phyloP scores from a whole-genome alignment of 495 filamentous ascomycete species.

The Penicillium waksmanii region DNA sequence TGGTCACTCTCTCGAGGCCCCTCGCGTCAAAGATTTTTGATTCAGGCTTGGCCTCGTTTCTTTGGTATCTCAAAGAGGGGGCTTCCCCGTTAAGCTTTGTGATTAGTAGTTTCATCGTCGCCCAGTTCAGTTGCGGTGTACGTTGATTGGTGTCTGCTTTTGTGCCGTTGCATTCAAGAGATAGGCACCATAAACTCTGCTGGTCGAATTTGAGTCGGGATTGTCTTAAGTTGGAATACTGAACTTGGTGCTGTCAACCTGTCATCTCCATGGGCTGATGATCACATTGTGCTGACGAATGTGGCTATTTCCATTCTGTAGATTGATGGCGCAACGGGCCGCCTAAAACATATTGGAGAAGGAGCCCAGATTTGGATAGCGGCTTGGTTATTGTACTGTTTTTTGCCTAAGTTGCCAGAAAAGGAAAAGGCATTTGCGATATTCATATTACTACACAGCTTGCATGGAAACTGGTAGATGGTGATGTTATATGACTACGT shows the following conservation, averaged over 20 bases:
- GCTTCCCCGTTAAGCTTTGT: conserved; percentile 3
- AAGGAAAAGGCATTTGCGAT: background rate
- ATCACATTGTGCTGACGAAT: conserved; percentile 16
- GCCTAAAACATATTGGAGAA: background rate
- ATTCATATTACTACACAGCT: background rate
- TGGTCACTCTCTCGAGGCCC: background rate
- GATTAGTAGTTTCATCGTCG: conserved; percentile 1
- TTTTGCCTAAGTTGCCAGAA: background rate
- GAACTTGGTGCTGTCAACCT: conserved; percentile 8
- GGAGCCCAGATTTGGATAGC: background rate
- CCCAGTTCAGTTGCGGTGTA: background rate
- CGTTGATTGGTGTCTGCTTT: conserved; percentile 13
- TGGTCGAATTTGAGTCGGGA: conserved; percentile 4
- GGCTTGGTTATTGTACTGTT: background rate
- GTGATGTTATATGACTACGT: background rate
- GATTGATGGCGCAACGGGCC: background rate
- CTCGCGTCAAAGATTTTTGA: background rate
- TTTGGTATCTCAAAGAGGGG: background rate
- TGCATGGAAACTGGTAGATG: background rate
- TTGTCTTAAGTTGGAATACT: conserved; percentile 2
- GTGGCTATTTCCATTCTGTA: conserved; percentile 9
- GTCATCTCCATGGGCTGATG: conserved; percentile 3
- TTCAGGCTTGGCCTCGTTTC: background rate
- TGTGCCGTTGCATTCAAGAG: conserved; percentile 18
- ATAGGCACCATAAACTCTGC: conserved; percentile 7